A percentile compares a stretch with the other conserved stretches of the same genome.
These are phyloP conservation scores for Graphiopsis chlorocephala DNA, from an alignment of 2,329 filamentous ascomycete species.

Conservation along the genomic window DNA sequence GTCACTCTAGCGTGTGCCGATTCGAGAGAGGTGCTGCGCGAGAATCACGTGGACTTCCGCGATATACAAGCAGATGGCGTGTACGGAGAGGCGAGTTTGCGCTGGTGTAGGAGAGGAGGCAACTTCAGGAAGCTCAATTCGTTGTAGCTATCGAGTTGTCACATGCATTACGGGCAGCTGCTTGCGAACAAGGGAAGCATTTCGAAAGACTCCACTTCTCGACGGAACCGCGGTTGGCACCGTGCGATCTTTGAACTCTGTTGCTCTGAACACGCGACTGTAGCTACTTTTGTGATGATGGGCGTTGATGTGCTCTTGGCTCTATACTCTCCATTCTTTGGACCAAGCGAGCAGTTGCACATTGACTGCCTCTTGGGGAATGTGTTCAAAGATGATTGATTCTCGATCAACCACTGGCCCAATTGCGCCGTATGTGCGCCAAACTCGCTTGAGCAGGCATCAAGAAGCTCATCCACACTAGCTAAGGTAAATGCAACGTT, in stretches of 20 bases:
- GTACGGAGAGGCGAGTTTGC: neutral
- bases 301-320: neutral
- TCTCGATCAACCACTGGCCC: neutral
- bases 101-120: neutral
- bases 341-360: neutral
- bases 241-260: neutral
- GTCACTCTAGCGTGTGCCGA: neutral
- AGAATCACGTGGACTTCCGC: neutral
- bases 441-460: neutral
- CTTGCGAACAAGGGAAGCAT: neutral
- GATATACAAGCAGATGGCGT: neutral
- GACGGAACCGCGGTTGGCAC: slow-evolving; percentile 1
- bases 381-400: neutral
- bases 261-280: neutral
- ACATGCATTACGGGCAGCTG: neutral
- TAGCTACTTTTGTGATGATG: neutral
- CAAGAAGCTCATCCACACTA: neutral
- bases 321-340: neutral
- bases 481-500: neutral
- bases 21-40: neutral
- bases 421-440: neutral
- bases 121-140: neutral
- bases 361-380: neutral
- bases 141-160: neutral
- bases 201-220: neutral